Evolutionary conservation across 805 yeast genomes (phyloP).

Genomic region (Alloascoidea africana): DNA sequence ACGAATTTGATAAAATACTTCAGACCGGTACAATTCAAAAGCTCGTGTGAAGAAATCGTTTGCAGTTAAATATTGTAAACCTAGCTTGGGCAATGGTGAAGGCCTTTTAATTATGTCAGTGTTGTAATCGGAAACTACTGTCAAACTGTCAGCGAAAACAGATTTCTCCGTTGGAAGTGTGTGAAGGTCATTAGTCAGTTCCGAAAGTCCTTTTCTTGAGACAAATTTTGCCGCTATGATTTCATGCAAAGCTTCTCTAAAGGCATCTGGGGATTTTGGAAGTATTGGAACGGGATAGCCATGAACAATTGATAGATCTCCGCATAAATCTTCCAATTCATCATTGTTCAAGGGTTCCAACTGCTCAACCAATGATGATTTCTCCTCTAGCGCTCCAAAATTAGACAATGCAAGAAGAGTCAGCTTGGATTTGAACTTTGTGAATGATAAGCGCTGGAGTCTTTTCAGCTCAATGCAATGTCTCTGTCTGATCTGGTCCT

Average conservation of each 20-base stretch:
- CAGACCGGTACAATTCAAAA: conserved; percentile 10
- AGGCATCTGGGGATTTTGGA: neutral
- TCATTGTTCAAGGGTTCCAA: conserved; percentile 8
- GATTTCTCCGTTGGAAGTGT: conserved; percentile 7
- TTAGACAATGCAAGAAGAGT: conserved; percentile 14
- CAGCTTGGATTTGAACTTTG: conserved; percentile 10
- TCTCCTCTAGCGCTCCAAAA: conserved; percentile 11
- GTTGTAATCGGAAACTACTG: neutral
- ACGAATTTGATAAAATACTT: conserved; percentile 10
- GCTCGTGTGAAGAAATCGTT: conserved; percentile 15
- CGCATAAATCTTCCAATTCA: conserved; percentile 9
- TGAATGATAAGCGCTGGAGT: conserved; percentile 14
- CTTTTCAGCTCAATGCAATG: conserved; percentile 7
- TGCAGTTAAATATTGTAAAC: conserved; percentile 15
- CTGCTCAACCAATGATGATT: conserved; percentile 11
- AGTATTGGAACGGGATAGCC: neutral
- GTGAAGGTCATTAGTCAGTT: neutral
- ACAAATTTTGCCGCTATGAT: too few species aligned
- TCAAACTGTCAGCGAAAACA: neutral
- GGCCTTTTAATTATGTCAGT: conserved; percentile 2
- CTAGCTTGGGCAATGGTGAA: conserved; percentile 11
- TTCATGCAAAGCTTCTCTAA: neutral
- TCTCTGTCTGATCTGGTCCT: conserved; percentile 8
- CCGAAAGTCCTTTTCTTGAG: too few species aligned
- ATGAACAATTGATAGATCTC: neutral